Conservation (phyloP, 768 basidiomycete genomes). For the Lactarius indigo region DNA sequence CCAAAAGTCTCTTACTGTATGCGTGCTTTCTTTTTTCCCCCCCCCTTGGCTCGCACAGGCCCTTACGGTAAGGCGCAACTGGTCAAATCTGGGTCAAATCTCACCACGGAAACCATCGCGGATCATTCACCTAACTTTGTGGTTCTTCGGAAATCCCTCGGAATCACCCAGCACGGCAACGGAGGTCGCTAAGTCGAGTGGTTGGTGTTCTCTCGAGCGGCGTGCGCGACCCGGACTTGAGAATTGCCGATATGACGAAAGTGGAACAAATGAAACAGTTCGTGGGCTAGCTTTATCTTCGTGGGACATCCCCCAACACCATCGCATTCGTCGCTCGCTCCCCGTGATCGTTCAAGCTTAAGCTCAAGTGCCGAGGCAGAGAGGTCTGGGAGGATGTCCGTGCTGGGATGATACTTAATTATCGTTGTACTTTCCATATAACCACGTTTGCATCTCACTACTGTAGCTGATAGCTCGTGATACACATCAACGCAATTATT, state of each 20-base stretch:
- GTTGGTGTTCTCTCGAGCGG: not conserved
- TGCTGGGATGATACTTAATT: too few relatives aligned
- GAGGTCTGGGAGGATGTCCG: not conserved
- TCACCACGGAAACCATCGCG: not conserved
- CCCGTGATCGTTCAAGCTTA: not conserved
- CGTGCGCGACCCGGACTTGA: too few relatives aligned
- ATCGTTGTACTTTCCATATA: too few relatives aligned
- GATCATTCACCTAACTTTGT: not conserved
- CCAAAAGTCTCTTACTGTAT: not conserved
- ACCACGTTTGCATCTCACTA: too few relatives aligned
- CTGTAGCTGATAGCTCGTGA: too few relatives aligned
- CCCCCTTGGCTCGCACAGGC: too few relatives aligned
- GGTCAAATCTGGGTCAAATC: not conserved
- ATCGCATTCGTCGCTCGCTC: not conserved
- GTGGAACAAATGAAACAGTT: not conserved
- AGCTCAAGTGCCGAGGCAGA: not conserved
- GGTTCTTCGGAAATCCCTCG: not conserved
- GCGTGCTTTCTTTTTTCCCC: too few relatives aligned
- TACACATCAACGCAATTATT: too few relatives aligned
- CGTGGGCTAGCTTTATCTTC: not conserved
- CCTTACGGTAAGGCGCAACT: not conserved
- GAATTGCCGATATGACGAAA: too few relatives aligned
- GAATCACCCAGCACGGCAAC: not conserved
- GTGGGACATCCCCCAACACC: not conserved
- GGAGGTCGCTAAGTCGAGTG: not conserved